Conservation (phyloP, 2,329 filamentous ascomycete genomes). For the Xylaria sp. region DNA sequence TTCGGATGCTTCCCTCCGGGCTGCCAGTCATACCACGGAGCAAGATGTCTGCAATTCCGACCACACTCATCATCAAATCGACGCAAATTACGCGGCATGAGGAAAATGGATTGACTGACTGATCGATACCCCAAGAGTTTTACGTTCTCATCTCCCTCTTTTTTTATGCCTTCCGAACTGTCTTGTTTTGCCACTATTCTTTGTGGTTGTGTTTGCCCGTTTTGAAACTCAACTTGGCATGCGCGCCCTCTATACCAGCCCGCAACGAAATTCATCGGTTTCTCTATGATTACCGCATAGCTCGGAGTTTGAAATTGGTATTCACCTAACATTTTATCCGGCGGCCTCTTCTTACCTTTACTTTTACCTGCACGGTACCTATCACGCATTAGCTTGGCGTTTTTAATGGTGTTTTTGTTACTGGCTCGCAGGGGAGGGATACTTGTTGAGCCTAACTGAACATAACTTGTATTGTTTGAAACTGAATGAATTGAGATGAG, state of each 20-base stretch:
- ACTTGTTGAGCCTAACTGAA: background rate
- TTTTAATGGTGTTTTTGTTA: conserved; percentile 3
- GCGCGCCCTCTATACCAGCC: background rate
- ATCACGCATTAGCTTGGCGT: conserved; percentile 23
- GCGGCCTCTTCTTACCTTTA: too few species aligned
- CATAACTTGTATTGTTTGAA: too few species aligned
- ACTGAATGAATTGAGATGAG: too few species aligned
- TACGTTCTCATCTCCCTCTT: background rate
- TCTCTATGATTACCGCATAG: conserved; percentile 22
- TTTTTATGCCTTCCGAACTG: background rate
- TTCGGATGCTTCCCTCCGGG: conserved; percentile 17
- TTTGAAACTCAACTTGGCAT: background rate
- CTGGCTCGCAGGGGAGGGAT: background rate
- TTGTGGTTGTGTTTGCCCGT: background rate
- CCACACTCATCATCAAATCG: conserved; percentile 8
- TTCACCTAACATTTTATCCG: too few species aligned
- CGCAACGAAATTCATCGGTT: conserved; percentile 2
- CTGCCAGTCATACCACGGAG: conserved; percentile 8
- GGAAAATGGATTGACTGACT: background rate
- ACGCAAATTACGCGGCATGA: conserved; percentile 5
- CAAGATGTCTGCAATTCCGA: background rate
- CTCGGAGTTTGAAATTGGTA: conserved; percentile 20
- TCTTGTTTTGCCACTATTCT: too few species aligned
- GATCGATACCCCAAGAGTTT: conserved; percentile 20
- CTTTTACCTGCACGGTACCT: background rate